These are phyloP conservation scores for Pelomyxa schiedti DNA, from an alignment of 78 protist genomes.

Conservation along the genomic window DNA sequence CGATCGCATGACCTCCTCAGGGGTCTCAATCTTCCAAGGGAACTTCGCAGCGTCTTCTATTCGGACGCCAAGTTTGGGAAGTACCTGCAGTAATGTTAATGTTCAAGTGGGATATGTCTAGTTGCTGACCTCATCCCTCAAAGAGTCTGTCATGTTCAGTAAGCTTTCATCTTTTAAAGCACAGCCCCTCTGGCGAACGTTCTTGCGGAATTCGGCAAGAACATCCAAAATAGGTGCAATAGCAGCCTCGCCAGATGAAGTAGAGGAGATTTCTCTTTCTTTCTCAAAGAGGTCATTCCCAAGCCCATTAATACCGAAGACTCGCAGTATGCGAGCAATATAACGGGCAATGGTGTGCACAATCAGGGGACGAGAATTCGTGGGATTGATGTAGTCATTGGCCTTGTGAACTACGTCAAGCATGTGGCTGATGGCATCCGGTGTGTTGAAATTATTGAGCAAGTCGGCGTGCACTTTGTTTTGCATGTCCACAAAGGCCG, in stretches of 20 bases:
- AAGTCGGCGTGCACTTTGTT: slow-evolving; percentile 54
- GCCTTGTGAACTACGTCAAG: slow-evolving; percentile 21
- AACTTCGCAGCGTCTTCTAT: slow-evolving; percentile 20
- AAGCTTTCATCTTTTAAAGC: neutral
- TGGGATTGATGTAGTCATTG: slow-evolving; percentile 28
- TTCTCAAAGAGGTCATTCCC: neutral
- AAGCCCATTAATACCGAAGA: slow-evolving; percentile 48
- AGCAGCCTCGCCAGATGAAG: slow-evolving; percentile 11
- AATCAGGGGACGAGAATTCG: slow-evolving; percentile 21
- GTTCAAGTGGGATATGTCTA: no score
- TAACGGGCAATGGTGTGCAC: slow-evolving; percentile 21
- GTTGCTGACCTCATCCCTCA: slow-evolving; percentile 39
- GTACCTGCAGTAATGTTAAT: no score
- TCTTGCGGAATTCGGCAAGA: slow-evolving; percentile 15
- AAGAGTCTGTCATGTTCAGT: slow-evolving; percentile 19
- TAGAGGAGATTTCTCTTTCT: neutral
- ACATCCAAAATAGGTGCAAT: slow-evolving; percentile 38
- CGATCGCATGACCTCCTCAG: slow-evolving; percentile 19
- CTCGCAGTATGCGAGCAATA: slow-evolving; percentile 27
- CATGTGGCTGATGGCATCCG: slow-evolving; percentile 28
- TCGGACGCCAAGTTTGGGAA: slow-evolving; percentile 37
- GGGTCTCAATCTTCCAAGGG: slow-evolving; percentile 33
- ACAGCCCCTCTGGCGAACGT: slow-evolving; percentile 20
- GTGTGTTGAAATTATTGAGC: slow-evolving; percentile 82
- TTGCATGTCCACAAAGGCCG: slow-evolving; percentile 1